Conservation (phyloP, 441 rosid species). For the Oxalis stricta region DNA sequence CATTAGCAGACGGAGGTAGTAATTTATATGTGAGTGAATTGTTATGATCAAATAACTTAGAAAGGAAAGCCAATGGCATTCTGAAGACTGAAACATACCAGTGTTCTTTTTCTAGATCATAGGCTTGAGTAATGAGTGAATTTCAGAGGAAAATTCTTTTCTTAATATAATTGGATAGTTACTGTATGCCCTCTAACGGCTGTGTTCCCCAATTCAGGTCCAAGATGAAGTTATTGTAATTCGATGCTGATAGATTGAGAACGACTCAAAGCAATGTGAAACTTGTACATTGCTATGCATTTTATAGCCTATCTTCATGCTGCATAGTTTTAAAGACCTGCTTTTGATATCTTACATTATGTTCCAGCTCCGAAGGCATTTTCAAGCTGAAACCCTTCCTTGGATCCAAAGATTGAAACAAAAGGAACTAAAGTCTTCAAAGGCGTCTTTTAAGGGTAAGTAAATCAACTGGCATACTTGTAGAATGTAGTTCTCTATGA, state of each 20-base stretch:
- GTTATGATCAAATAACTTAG: too few species aligned
- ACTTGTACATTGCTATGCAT: conserved; percentile 35
- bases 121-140: too few species aligned
- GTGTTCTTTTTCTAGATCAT: too few species aligned
- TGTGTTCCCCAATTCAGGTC: conserved; percentile 34
- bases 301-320: background rate
- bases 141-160: background rate
- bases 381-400: conserved; percentile 91
- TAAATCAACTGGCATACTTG: conserved; percentile 3
- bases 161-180: background rate
- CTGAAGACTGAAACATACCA: too few species aligned
- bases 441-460: conserved; percentile 87
- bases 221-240: conserved; percentile 90
- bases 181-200: background rate
- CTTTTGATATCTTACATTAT: conserved; percentile 6
- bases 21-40: too few species aligned
- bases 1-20: too few species aligned
- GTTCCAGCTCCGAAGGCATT: conserved; percentile 85
- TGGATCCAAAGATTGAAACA: conserved; percentile 85
- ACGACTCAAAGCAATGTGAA: conserved; percentile 86
- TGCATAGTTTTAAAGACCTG: conserved; percentile 6
- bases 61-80: too few species aligned
- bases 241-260: conserved; percentile 90
- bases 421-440: conserved; percentile 90
- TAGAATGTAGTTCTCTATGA: background rate